Conservation (phyloP, 2,329 filamentous ascomycete species). For the Verticillium albo-atrum region DNA sequence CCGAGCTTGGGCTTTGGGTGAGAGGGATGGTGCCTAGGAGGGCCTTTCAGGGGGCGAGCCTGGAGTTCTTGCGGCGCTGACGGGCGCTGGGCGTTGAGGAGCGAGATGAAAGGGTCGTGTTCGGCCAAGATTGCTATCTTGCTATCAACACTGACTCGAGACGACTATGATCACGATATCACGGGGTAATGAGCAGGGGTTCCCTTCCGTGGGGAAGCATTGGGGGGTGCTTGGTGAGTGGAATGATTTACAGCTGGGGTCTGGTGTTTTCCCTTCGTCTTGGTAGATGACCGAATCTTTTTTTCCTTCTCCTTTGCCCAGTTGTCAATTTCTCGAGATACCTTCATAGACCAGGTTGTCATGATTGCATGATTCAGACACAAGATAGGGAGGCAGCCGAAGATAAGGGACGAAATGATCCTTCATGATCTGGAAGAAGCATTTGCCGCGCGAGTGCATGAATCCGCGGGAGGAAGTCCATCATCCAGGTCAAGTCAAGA, state of each 20-base stretch:
- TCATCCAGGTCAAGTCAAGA: neutral
- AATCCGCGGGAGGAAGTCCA: neutral
- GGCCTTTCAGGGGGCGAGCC: neutral
- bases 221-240: no score
- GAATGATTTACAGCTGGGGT: neutral
- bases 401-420: neutral
- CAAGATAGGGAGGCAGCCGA: neutral
- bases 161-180: no score
- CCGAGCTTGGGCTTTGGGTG: slow-evolving; percentile 36
- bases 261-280: neutral
- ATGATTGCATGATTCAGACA: neutral
- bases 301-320: neutral
- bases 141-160: neutral
- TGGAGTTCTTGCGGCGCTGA: neutral
- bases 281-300: neutral
- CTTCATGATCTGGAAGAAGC: neutral
- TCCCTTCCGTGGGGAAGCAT: no score
- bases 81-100: neutral
- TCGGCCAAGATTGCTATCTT: neutral
- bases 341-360: neutral
- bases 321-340: neutral
- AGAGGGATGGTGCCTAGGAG: slow-evolving; percentile 6
- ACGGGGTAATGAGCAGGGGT: no score
- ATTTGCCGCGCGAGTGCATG: neutral
- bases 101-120: neutral